These are phyloP conservation scores for Eleusine indica DNA, from an alignment of 176 grass and related monocot genomes.

Conservation along the genomic window DNA sequence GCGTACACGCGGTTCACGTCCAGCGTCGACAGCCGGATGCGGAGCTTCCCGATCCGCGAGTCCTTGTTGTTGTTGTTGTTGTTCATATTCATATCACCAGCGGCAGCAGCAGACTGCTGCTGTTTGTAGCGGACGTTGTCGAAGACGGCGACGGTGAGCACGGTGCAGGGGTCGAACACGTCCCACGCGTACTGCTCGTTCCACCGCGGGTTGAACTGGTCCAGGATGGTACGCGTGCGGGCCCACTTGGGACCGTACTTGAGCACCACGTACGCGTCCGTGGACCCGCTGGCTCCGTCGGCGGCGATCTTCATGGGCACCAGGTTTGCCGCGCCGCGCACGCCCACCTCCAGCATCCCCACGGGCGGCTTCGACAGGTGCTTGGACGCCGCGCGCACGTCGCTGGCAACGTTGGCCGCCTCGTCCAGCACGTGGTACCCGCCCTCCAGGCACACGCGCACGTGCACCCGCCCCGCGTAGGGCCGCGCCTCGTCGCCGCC, in stretches of 20 bases:
- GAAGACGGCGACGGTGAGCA: constrained; percentile 94
- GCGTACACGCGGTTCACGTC: constrained; percentile 82
- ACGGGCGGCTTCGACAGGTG: constrained; percentile 94
- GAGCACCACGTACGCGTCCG: constrained; percentile 91
- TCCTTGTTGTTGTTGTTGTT: constrained; percentile 38
- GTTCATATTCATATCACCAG: too few species aligned
- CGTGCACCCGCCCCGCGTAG: constrained; percentile 91
- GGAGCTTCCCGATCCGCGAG: constrained; percentile 81
- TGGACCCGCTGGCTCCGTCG: constrained; percentile 79
- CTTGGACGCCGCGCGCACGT: constrained; percentile 93
- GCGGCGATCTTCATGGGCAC: constrained; percentile 93
- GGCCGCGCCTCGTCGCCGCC: constrained; percentile 73
- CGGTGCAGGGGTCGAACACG: constrained; percentile 97
- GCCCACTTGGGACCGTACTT: constrained; percentile 98
- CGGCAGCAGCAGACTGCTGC: too few species aligned
- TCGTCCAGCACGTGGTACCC: constrained; percentile 99
- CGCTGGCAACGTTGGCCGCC: constrained; percentile 89
- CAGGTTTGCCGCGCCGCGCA: constrained; percentile 81
- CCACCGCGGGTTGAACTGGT: constrained; percentile 98
- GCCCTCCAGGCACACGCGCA: constrained; percentile 90
- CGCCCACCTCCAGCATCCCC: constrained; percentile 86
- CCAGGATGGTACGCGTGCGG: constrained; percentile 87
- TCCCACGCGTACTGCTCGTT: constrained; percentile 99
- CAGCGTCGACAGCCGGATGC: constrained; percentile 87
- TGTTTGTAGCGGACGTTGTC: constrained; percentile 85